Evolutionary conservation across 371 early-diverging fungal species (phyloP), one percentile per base, ranked within the genome.

Genomic region (Apophysomyces sp.): DNA sequence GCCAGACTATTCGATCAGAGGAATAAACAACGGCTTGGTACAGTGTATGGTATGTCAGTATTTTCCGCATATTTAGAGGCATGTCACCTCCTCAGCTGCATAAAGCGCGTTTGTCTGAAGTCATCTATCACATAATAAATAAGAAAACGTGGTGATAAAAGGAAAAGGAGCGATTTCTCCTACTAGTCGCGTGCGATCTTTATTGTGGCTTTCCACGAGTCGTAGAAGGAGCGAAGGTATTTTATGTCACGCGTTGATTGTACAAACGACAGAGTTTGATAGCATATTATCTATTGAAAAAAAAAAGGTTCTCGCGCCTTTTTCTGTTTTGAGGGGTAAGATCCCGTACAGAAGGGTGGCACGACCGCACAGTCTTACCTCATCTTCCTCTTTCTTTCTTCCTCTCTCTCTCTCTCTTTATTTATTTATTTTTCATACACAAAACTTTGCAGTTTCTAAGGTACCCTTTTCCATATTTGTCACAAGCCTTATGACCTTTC

Each of bases 131-230:
- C 24, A 21, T 44, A 44, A 41, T 41, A 44, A 21, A 21, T 3
- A 44, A 44, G 21, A 44, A 37, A 44, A 44, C 49, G 49, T 44
- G 49, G 49, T 44, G 16, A 8, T 44, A 44, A 44, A 21, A 11
- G 21, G 9, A 21, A 44, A 44, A 44, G 49, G 49, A 44, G 49
- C 21, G 49, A 44, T 21, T 44, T 44, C 49, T 44, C 49, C 49
- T 44, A 44, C 21, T 21, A 18, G 4, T 44, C 49, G 49, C 49
- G 49, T 44, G 49, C 21, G 49, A 4, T 44, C 21, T 44, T 44
- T 44, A 44, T 37, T 44, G 49, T 44, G 49, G 49, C 49, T 44
- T 44, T 44, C 49, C 49, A 44, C 49, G 49, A 44, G 49, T 44
- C 21, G 11, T 16, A 4, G 49, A 44, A 9, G 24, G 49, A 44